Base-by-base conservation (phyloP, 2,329 filamentous ascomycete genomes). In the Trichoderma semiorbis region DNA sequence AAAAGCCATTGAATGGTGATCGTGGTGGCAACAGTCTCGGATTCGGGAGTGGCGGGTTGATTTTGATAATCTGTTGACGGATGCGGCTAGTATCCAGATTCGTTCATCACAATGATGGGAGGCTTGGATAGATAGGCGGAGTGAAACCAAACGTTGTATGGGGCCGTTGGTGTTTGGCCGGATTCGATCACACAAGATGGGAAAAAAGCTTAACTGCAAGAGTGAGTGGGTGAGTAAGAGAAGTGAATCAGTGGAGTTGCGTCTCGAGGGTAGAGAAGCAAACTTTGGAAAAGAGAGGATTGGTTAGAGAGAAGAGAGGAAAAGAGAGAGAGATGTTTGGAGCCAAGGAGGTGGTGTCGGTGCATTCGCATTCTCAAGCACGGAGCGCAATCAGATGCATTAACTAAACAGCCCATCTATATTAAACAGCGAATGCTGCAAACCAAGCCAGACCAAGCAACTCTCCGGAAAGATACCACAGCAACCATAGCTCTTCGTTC, bases 1-100 rank as follows among this genome's bases (percentile, higher is more conserved):
- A 50, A 77, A 82, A 60, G 80, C 78, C 81, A 82, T 82, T 71
- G 70, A 67, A 69, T 39, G 68, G 39, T 53, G 62, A 53, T 24
- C 32, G 62, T 53, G 24, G 43, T 57, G 53, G 64, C 39, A 26
- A 63, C 34, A 11, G 34, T 53, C 60, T 72, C 64, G 57, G 26
- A 62, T 69, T 61, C 71, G 61, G 57, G 60, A 66, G 61, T 63
- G 61, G 65, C 30, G 39, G 60, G 28, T 36, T 63, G 53, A 47
- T 62, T 21, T 36, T 63, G 36, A 47, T 57, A 12, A 30, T 30
- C 16, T 34, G 66, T 47, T 43, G 66, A 70, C 71, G 61, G 71
- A 72, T 70, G 61, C 71, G 71, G 71, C 71, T 72, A 66, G 67
- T 26, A 53, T 28, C 32, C 55, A 65, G 43, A 39, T 53, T 60